These are phyloP conservation scores for Phaeosphaeria sp. DNA, from an alignment of 2,329 filamentous ascomycete species.

Conservation along the genomic window DNA sequence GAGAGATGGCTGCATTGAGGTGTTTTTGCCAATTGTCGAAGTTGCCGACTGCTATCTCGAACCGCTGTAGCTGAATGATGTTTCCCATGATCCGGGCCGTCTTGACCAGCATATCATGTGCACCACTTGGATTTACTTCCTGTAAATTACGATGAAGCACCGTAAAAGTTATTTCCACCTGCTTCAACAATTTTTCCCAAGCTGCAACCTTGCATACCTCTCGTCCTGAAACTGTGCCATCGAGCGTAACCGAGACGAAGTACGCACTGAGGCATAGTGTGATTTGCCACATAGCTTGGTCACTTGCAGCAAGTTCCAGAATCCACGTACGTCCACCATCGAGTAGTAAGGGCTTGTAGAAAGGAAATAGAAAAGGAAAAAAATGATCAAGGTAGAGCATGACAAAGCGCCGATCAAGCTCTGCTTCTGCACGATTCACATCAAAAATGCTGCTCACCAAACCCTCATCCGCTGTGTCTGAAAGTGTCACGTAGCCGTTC, in stretches of 20 bases:
- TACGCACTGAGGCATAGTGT: slow-evolving; percentile 59
- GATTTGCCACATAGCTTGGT: slow-evolving; percentile 41
- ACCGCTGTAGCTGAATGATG: slow-evolving; percentile 62
- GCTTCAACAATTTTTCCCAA: slow-evolving; percentile 14
- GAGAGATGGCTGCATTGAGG: slow-evolving; percentile 57
- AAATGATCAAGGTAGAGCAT: slow-evolving; percentile 66
- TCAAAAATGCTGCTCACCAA: neutral
- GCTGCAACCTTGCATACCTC: neutral
- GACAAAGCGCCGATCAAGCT: slow-evolving; percentile 4
- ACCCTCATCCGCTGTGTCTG: neutral
- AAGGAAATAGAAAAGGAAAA: slow-evolving; percentile 68
- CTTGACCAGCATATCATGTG: slow-evolving; percentile 14
- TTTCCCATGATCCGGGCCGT: slow-evolving; percentile 52
- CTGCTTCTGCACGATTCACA: neutral
- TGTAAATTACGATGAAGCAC: slow-evolving; percentile 11
- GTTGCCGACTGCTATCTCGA: slow-evolving; percentile 56
- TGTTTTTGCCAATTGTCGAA: slow-evolving; percentile 60
- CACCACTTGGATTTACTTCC: slow-evolving; percentile 6
- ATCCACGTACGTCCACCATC: slow-evolving; percentile 68
- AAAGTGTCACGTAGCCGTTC: neutral
- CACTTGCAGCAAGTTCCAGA: slow-evolving; percentile 62
- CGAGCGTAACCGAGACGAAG: slow-evolving; percentile 49
- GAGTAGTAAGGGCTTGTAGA: slow-evolving; percentile 64
- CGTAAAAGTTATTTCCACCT: slow-evolving; percentile 11
- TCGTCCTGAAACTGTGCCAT: neutral